A percentile compares a stretch with the other conserved stretches of the same genome.
Conservation (phyloP, 495 filamentous ascomycete genomes). For the Cercophora samala region DNA sequence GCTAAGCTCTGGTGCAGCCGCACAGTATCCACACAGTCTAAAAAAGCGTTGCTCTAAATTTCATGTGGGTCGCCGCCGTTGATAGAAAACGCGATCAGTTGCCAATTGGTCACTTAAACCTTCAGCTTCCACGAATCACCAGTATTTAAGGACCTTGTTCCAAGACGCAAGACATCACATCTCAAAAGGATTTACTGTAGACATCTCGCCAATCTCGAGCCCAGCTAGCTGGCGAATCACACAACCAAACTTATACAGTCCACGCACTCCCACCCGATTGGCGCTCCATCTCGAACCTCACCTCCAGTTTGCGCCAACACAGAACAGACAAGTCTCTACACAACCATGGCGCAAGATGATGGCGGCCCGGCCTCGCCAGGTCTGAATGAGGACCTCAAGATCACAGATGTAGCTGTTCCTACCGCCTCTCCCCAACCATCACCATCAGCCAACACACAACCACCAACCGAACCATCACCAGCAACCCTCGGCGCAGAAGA, state of each 20-base stretch:
- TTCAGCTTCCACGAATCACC: neutral
- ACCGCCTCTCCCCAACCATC: neutral
- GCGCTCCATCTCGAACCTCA: constrained; percentile 4
- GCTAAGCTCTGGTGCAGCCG: neutral
- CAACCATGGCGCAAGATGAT: neutral
- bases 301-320: neutral
- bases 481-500: constrained; percentile 8
- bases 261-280: constrained; percentile 1
- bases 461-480: constrained; percentile 14
- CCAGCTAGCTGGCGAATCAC: neutral
- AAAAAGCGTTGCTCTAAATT: neutral
- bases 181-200: neutral
- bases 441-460: constrained; percentile 6
- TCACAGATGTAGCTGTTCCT: neutral
- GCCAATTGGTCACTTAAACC: neutral
- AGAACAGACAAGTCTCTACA: neutral
- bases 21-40: neutral
- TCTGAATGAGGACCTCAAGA: neutral
- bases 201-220: neutral
- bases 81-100: neutral
- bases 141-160: neutral
- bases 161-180: neutral
- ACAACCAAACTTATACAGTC: neutral
- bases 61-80: neutral
- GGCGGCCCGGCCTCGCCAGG: neutral